These are phyloP conservation scores for Symbiodinium pilosum DNA, from an alignment of 73 alveolate genomes.

Conservation along the genomic window DNA sequence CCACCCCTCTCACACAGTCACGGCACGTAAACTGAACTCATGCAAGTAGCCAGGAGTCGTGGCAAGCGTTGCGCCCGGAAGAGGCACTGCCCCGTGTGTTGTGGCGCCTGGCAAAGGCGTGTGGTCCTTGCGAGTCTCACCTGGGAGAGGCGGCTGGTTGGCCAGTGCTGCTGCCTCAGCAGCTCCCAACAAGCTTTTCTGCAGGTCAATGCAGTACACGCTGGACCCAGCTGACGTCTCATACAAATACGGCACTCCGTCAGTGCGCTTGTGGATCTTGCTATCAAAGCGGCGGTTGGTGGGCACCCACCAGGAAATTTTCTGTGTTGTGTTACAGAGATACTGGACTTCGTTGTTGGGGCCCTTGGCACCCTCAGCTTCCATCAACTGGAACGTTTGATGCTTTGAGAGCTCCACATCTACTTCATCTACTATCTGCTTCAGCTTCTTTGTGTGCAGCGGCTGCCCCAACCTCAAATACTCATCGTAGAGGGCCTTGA, in stretches of 20 bases:
- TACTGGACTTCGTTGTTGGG: neutral
- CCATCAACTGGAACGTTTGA: neutral
- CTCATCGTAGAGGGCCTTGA: neutral
- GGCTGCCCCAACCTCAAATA: neutral
- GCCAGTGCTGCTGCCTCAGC: neutral
- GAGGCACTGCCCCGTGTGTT: neutral
- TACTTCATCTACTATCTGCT: neutral
- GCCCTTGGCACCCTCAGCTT: neutral
- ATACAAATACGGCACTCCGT: neutral
- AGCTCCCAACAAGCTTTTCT: neutral
- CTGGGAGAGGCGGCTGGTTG: neutral
- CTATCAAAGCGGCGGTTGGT: neutral
- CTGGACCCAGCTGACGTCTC: neutral
- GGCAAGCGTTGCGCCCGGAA: neutral
- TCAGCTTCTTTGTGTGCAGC: neutral
- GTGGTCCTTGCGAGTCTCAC: neutral
- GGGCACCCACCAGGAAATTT: neutral
- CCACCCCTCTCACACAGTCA: neutral
- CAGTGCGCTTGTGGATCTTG: neutral
- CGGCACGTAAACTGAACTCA: neutral
- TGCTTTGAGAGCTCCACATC: neutral
- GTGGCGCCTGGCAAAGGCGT: neutral
- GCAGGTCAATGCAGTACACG: neutral
- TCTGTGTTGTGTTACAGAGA: neutral
- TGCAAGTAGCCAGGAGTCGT: neutral